Conservation (phyloP, 805 yeast species). For the Starmerella kuoi region DNA sequence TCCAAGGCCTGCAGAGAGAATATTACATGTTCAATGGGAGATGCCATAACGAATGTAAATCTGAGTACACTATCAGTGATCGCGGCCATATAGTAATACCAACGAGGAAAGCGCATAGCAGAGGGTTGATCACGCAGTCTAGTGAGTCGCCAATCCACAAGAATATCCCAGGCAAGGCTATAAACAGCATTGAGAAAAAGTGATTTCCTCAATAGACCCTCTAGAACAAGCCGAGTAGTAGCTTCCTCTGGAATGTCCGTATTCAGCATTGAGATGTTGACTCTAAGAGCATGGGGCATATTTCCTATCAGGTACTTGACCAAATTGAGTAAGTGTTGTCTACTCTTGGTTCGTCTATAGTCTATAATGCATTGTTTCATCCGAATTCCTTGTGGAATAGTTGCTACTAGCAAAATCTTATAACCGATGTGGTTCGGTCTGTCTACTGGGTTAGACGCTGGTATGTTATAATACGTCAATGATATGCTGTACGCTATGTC, state of each 20-base stretch:
- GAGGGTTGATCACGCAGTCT: conserved; percentile 1
- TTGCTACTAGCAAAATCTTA: conserved; percentile 26
- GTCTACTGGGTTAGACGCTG: conserved; percentile 5
- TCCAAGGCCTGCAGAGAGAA: conserved; percentile 63
- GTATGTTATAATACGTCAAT: conserved; percentile 27
- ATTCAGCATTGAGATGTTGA: conserved; percentile 13
- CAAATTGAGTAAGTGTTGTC: conserved; percentile 54
- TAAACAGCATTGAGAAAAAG: conserved; percentile 59
- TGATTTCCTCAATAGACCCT: conserved; percentile 27
- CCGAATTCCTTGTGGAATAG: conserved; percentile 61
- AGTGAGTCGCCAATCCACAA: conserved; percentile 61
- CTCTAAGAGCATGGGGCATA: conserved; percentile 17
- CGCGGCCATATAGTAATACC: conserved; percentile 46
- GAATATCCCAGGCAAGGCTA: conserved; percentile 80
- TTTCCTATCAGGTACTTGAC: conserved; percentile 42
- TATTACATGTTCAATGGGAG: conserved; percentile 45
- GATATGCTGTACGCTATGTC: conserved; percentile 55
- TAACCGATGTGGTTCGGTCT: conserved; percentile 10
- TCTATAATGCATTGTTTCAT: conserved; percentile 73
- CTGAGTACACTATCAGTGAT: conserved; percentile 51
- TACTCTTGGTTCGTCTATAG: conserved; percentile 39
- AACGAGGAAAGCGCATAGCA: conserved; percentile 34
- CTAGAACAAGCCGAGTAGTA: not conserved
- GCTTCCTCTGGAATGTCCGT: conserved; percentile 4
- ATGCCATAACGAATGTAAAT: conserved; percentile 61